Evolutionary conservation across 176 grass and related monocot species (phyloP).

Genomic region (Paspalum vaginatum): DNA sequence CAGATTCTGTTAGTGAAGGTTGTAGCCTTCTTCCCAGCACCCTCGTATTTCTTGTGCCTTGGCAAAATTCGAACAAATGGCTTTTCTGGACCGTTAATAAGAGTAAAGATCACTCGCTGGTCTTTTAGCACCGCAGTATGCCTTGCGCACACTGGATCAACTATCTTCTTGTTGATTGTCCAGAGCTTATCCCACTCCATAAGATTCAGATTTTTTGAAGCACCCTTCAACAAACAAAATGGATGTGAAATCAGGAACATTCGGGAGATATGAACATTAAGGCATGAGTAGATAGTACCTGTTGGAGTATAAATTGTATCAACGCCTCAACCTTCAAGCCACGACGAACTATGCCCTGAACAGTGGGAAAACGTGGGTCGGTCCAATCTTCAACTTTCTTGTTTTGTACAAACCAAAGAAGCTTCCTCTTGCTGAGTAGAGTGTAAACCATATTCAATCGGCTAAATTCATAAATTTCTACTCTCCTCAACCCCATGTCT

Average conservation of each 20-base stretch:
- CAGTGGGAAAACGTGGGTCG: conserved; percentile 79
- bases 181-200: conserved; percentile 99
- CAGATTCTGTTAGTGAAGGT: conserved; percentile 81
- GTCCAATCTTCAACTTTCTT: conserved; percentile 87
- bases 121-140: conserved; percentile 80
- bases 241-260: not conserved
- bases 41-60: conserved; percentile 86
- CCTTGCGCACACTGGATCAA: conserved; percentile 81
- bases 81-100: conserved; percentile 74
- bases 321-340: conserved; percentile 84
- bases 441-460: conserved; percentile 90
- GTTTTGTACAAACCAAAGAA: conserved; percentile 94
- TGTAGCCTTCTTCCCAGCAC: conserved; percentile 79
- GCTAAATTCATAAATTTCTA: conserved; percentile 90
- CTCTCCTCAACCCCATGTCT: conserved; percentile 67
- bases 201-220: conserved; percentile 94
- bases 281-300: conserved; percentile 45
- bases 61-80: conserved; percentile 71
- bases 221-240: conserved; percentile 57
- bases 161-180: conserved; percentile 97
- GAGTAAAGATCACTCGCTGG: conserved; percentile 52
- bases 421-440: conserved; percentile 81
- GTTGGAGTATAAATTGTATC: conserved; percentile 93
- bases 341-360: conserved; percentile 86
- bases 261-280: not conserved